These are phyloP conservation scores for Mycosarcoma mackinlayi DNA, from an alignment of 1,284 basidiomycete genomes.

Conservation along the genomic window DNA sequence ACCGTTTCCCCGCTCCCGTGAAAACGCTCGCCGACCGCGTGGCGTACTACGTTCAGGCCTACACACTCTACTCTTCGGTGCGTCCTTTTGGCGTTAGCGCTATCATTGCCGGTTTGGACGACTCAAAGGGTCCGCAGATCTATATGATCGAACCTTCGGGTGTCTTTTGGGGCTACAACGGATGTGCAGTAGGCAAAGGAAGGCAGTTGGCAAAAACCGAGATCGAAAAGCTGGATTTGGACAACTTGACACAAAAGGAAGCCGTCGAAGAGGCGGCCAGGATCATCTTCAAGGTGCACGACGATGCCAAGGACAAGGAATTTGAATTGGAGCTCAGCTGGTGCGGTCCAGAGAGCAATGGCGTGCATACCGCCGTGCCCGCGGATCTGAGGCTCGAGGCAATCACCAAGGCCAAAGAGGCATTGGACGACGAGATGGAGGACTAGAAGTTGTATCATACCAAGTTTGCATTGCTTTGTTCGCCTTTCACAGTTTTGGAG, in stretches of 20 bases:
- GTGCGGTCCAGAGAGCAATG: conserved; percentile 87
- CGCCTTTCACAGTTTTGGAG: not conserved
- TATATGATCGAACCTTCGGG: conserved; percentile 96
- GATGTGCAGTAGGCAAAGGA: conserved; percentile 88
- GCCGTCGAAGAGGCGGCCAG: conserved; percentile 66
- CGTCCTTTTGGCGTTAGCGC: conserved; percentile 95
- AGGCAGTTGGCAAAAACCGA: conserved; percentile 97
- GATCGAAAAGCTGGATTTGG: conserved; percentile 90
- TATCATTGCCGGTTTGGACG: conserved; percentile 89
- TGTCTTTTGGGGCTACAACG: conserved; percentile 77
- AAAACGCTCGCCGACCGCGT: conserved; percentile 87
- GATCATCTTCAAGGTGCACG: conserved; percentile 91
- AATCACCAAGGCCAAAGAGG: conserved; percentile 86
- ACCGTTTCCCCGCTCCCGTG: conserved; percentile 81
- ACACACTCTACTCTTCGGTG: conserved; percentile 97
- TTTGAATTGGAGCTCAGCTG: conserved; percentile 99
- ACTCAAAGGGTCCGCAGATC: conserved; percentile 77
- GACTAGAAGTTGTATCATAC: conserved; percentile 67
- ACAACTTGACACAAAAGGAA: conserved; percentile 75
- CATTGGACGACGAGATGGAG: conserved; percentile 86
- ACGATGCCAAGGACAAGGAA: conserved; percentile 95
- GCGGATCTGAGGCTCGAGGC: conserved; percentile 84
- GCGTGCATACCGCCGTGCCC: conserved; percentile 84
- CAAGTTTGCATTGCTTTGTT: no score
- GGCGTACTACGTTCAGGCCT: conserved; percentile 89